Evolutionary conservation across 306 rosid genomes (phyloP).

Genomic region (Vigna nakashimae): DNA sequence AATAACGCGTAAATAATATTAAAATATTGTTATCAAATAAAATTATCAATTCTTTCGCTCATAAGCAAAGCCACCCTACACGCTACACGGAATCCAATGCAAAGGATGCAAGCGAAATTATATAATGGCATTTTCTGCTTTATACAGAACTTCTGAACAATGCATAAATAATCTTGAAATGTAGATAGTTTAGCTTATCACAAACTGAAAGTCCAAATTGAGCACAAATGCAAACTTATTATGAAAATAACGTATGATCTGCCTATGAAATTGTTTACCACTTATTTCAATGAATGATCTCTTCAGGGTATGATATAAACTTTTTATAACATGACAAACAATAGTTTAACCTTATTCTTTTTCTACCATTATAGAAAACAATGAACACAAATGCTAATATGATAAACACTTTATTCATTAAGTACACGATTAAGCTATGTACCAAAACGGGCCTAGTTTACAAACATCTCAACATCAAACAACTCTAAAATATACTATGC

Average conservation of each 20-base stretch:
- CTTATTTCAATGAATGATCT: background rate
- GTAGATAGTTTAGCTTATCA: background rate
- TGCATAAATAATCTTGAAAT: background rate
- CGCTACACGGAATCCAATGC: background rate
- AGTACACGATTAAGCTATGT: background rate
- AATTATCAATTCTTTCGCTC: background rate
- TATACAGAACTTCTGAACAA: background rate
- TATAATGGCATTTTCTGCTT: background rate
- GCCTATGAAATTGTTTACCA: background rate
- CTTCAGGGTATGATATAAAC: background rate
- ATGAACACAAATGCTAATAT: background rate
- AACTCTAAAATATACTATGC: slow-evolving; percentile 36
- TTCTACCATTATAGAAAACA: background rate
- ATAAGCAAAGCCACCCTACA: background rate
- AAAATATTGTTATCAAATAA: no score
- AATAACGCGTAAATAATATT: accelerated
- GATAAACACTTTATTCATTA: background rate
- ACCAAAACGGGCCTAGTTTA: slow-evolving; percentile 9
- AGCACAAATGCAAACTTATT: slow-evolving; percentile 16
- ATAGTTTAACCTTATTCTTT: background rate
- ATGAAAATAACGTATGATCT: background rate
- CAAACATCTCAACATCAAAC: slow-evolving; percentile 43
- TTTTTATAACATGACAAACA: background rate
- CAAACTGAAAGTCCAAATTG: slow-evolving; percentile 25
- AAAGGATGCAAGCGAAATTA: background rate